Percentiles rank a stretch among this genome's conserved stretches.
Conservation (phyloP, 1,139 yeast genomes). For the Arxiozyma bovina region DNA sequence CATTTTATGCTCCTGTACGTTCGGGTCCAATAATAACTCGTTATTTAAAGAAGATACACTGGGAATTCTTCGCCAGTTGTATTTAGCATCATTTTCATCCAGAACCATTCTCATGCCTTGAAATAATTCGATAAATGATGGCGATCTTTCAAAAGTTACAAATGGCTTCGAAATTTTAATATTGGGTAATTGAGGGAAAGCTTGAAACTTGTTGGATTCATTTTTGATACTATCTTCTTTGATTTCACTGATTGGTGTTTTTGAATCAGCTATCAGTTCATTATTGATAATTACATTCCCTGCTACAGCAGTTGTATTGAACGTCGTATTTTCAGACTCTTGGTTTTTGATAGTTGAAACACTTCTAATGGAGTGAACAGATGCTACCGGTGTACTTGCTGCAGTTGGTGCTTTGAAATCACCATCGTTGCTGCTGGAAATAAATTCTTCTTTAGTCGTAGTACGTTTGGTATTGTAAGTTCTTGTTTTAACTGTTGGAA, state of each 20-base stretch:
- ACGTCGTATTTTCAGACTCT: not conserved
- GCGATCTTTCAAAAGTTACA: constrained; percentile 18
- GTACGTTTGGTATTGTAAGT: not conserved
- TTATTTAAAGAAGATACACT: constrained; percentile 19
- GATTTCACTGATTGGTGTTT: not conserved
- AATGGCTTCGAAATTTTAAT: constrained; percentile 4
- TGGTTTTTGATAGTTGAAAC: not conserved
- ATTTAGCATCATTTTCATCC: constrained; percentile 26
- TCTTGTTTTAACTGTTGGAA: constrained; percentile 2
- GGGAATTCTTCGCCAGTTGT: constrained; percentile 27
- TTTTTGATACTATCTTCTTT: not conserved
- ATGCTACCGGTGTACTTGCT: not conserved
- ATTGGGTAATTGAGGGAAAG: constrained; percentile 13
- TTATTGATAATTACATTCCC: no score
- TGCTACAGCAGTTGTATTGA: not conserved
- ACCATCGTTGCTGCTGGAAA: not conserved
- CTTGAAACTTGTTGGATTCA: constrained; percentile 3
- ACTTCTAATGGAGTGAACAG: not conserved
- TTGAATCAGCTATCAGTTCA: not conserved
- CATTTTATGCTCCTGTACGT: not conserved
- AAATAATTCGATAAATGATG: constrained; percentile 26
- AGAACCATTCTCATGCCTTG: constrained; percentile 27
- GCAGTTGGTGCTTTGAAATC: not conserved
- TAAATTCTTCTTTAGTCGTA: not conserved
- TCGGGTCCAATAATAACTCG: constrained; percentile 2